A percentile compares a stretch with the other conserved stretches of the same genome.
phyloP scores from a whole-genome alignment of 306 rosid species.

The Prunus persica region DNA sequence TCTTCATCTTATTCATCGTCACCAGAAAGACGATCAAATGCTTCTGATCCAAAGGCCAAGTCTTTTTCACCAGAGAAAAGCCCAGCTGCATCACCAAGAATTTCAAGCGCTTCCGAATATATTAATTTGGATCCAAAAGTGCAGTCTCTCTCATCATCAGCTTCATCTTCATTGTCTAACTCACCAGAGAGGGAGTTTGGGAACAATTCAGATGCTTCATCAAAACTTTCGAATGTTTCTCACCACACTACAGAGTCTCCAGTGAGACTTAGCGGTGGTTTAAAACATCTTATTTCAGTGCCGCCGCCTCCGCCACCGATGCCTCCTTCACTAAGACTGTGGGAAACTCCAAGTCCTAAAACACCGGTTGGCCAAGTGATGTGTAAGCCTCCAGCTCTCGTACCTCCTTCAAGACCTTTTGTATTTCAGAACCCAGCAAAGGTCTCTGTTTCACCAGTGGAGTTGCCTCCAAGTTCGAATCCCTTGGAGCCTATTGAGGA shows the following conservation, averaged over 20 bases:
- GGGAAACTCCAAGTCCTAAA: slow-evolving; percentile 27
- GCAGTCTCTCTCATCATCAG: slow-evolving; percentile 26
- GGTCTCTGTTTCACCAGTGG: slow-evolving; percentile 53
- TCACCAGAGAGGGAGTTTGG: slow-evolving; percentile 31
- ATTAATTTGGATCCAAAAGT: slow-evolving; percentile 20
- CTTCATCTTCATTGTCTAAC: background rate
- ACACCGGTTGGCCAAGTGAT: slow-evolving; percentile 36
- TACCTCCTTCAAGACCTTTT: slow-evolving; percentile 47
- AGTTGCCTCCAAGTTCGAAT: slow-evolving; percentile 47
- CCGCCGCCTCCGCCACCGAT: slow-evolving; percentile 38
- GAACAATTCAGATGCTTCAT: slow-evolving; percentile 30
- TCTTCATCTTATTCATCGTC: slow-evolving; percentile 16
- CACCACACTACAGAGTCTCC: slow-evolving; percentile 16
- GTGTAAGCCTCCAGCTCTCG: slow-evolving; percentile 33
- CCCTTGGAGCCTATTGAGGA: slow-evolving; percentile 43
- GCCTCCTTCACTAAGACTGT: slow-evolving; percentile 10
- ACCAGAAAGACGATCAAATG: slow-evolving; percentile 22
- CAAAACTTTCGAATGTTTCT: slow-evolving; percentile 6
- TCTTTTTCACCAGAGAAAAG: slow-evolving; percentile 6
- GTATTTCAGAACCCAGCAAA: slow-evolving; percentile 25
- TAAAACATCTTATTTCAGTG: slow-evolving; percentile 15
- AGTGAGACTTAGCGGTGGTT: background rate
- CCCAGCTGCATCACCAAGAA: slow-evolving; percentile 8
- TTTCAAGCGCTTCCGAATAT: slow-evolving; percentile 19
- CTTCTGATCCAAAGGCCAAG: slow-evolving; percentile 18